Evolutionary conservation across 1,284 basidiomycete species (phyloP).

Genomic region (Hymenochaete sp.): DNA sequence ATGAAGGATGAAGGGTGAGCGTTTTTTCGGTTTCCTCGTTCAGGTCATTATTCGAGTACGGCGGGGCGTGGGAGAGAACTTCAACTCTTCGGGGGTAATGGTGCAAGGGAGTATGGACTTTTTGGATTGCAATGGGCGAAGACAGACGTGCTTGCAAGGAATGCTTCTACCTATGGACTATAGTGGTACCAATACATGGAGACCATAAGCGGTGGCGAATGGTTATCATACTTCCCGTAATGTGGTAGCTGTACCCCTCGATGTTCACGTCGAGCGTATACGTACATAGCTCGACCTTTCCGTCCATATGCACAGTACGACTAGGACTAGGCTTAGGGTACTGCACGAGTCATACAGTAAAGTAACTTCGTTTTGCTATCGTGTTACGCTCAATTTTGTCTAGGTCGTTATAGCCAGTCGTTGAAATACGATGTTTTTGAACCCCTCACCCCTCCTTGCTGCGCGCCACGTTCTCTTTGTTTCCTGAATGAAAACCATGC

Average conservation of each 20-base stretch:
- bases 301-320: too few relatives aligned
- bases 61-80: conserved; percentile 5
- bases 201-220: too few relatives aligned
- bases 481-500: conserved; percentile 21
- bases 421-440: conserved; percentile 22
- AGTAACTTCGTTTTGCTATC: conserved; percentile 51
- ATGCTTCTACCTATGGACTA: too few relatives aligned
- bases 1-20: conserved; percentile 99
- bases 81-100: background rate
- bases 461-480: conserved; percentile 8
- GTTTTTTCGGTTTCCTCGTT: too few relatives aligned
- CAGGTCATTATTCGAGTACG: conserved; percentile 22
- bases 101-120: conserved; percentile 12
- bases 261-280: too few relatives aligned
- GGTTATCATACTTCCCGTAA: conserved; percentile 29
- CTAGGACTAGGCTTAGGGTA: conserved; percentile 63
- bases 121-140: conserved; percentile 18
- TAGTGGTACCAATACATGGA: too few relatives aligned
- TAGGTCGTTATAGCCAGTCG: conserved; percentile 55
- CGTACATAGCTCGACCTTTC: conserved; percentile 30
- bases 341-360: conserved; percentile 46
- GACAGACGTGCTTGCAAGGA: too few relatives aligned
- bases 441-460: conserved; percentile 11
- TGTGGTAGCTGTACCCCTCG: too few relatives aligned
- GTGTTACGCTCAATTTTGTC: conserved; percentile 43